Conservation (phyloP, 2,329 filamentous ascomycete species). For the Aspergillus costaricaensis region DNA sequence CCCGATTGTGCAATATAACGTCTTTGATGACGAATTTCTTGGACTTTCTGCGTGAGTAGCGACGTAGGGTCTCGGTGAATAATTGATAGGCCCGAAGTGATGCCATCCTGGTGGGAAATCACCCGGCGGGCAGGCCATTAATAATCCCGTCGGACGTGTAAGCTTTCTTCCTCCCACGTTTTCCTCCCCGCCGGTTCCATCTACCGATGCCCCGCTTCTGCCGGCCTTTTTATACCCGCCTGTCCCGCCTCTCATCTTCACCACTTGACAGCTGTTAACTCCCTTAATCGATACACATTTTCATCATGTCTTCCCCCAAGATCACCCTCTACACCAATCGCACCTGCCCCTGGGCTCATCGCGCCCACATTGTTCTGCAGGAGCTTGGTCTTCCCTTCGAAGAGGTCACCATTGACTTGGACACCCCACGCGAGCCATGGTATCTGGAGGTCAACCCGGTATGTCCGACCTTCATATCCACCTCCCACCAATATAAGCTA, state of each 20-base stretch:
- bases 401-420: slow-evolving; percentile 72
- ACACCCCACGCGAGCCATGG: slow-evolving; percentile 67
- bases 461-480: slow-evolving; percentile 18
- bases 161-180: no score
- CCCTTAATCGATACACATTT: neutral
- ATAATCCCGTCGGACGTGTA: neutral
- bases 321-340: slow-evolving; percentile 73
- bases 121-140: neutral
- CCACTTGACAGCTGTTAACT: neutral
- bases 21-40: no score
- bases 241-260: neutral
- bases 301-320: slow-evolving; percentile 43
- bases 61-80: no score
- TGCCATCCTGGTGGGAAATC: no score
- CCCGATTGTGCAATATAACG: neutral
- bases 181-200: no score
- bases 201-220: neutral
- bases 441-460: slow-evolving; percentile 76
- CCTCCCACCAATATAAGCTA: neutral
- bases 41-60: no score
- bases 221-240: slow-evolving; percentile 9
- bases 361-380: slow-evolving; percentile 69
- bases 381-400: slow-evolving; percentile 68
- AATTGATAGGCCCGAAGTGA: no score
- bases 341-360: slow-evolving; percentile 71